Evolutionary conservation across 1,284 basidiomycete species (phyloP).

Genomic region (Rhodotorula sp.): DNA sequence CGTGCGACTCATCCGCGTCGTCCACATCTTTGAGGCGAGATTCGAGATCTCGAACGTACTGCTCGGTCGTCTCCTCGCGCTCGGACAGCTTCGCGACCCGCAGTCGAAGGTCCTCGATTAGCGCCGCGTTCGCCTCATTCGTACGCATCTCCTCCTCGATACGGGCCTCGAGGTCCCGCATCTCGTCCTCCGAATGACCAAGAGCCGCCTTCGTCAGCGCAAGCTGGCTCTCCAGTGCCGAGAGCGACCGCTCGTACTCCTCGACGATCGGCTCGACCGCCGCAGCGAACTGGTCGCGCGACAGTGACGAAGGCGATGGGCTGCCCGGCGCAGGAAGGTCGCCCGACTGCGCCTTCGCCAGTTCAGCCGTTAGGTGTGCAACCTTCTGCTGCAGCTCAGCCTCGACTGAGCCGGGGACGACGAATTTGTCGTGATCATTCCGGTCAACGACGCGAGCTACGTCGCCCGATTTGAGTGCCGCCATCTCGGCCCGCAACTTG

Average conservation of each 20-base stretch:
- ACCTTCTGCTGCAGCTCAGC: constrained; percentile 76
- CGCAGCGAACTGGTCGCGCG: constrained; percentile 66
- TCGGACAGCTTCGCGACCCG: constrained; percentile 79
- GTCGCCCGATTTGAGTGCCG: constrained; percentile 46
- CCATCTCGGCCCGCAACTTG: constrained; percentile 82
- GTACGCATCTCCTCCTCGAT: constrained; percentile 64
- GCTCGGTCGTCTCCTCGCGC: constrained; percentile 86
- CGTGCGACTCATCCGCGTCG: constrained; percentile 71
- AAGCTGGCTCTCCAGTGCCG: constrained; percentile 89
- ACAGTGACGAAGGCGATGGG: constrained; percentile 16
- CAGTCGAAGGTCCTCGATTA: constrained; percentile 72
- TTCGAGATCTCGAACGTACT: constrained; percentile 65
- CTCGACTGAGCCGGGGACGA: constrained; percentile 56
- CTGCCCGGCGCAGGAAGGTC: not conserved
- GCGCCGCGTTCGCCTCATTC: constrained; percentile 74
- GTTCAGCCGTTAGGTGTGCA: constrained; percentile 79
- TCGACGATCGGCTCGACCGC: constrained; percentile 97
- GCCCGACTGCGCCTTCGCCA: constrained; percentile 49
- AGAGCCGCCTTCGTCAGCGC: constrained; percentile 84
- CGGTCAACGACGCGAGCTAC: constrained; percentile 14
- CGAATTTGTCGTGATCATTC: constrained; percentile 57
- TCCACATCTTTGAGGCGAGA: constrained; percentile 65
- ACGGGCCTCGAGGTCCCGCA: constrained; percentile 83
- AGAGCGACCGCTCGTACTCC: constrained; percentile 97
- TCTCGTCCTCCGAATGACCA: constrained; percentile 82